phyloP scores from a whole-genome alignment of 208 protist genomes.

The Acanthamoeba royreba region DNA sequence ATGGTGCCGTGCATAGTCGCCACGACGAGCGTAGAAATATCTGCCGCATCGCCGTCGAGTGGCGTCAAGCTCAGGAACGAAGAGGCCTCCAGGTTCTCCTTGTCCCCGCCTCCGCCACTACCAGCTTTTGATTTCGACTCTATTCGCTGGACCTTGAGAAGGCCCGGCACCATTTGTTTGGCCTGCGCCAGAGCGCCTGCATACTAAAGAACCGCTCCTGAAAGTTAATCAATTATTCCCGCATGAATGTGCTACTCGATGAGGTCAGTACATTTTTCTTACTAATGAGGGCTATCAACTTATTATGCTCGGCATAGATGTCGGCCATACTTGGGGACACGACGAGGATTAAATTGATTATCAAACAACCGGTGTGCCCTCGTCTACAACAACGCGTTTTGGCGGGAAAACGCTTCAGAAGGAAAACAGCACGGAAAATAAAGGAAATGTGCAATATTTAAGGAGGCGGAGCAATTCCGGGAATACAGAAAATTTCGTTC shows the following conservation, averaged over 20 bases:
- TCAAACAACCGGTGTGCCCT: no score
- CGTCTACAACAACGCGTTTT: no score
- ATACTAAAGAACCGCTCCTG: background rate
- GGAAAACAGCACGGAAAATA: no score
- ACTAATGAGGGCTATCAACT: background rate
- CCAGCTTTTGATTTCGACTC: background rate
- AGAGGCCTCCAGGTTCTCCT: background rate
- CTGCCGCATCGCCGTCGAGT: background rate
- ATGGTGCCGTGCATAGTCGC: background rate
- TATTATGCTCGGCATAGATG: background rate
- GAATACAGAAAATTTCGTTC: no score
- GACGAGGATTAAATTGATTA: no score
- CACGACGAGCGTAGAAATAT: background rate
- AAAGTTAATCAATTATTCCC: background rate
- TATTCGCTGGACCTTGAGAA: background rate
- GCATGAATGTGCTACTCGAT: background rate
- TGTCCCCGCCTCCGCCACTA: background rate
- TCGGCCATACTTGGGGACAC: no score
- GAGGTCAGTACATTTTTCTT: background rate
- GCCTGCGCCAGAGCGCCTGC: background rate
- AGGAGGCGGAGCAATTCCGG: no score
- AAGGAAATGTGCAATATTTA: no score
- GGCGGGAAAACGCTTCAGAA: no score
- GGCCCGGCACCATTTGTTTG: background rate
- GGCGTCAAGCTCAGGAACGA: background rate